Evolutionary conservation across 1,139 yeast genomes (phyloP), one percentile per base, ranked within the genome.

Genomic region (Yamadazyma sp.): DNA sequence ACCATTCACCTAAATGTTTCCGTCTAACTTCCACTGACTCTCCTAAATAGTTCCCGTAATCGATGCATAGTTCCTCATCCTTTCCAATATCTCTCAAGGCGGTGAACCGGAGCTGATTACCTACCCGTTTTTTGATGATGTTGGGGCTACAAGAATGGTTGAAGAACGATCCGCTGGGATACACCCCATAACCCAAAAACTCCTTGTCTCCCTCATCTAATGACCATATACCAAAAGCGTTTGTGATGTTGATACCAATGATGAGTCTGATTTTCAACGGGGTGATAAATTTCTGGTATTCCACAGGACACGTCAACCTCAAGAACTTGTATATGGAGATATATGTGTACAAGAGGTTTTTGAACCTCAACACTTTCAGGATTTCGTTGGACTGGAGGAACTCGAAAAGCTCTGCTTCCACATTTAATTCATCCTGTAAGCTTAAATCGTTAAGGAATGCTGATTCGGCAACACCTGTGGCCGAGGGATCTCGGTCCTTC

Each of bases 161-260:
- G 66, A 83, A 83, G 51, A 69, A 83, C 1, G 89, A 83, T 0
- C 85, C 87, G 15, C 76, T 71, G 0, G 89, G 87, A 44, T 71
- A 80, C 2, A 83, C 70, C n/a, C 79, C 75, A 48, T 79, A 80
- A 0, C 91, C 91, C 38, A 81, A 67, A 50, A 77, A 81, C 52
- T 83, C 91, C 41, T 75, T 71, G 34, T 78, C 80, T 11, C 62
- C 49, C 1, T 58, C 53, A 3, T 59, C 49, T 3, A 58, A 51
- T 33, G 84, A 80, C 87, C 91, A 82, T 15, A 82, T 79, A 0
- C 89, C 89, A 60, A 83, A 83, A 0, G 89, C 83, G 54, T 83
- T 83, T n/a, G 86, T 83, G 27, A 82, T 73, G 46, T 81, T 85
- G 29, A 74, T 65, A 2, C 89, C 89, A 34, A 81, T 64, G 4